phyloP scores from a whole-genome alignment of 148 eudicot species.

The Oxyria digyna region DNA sequence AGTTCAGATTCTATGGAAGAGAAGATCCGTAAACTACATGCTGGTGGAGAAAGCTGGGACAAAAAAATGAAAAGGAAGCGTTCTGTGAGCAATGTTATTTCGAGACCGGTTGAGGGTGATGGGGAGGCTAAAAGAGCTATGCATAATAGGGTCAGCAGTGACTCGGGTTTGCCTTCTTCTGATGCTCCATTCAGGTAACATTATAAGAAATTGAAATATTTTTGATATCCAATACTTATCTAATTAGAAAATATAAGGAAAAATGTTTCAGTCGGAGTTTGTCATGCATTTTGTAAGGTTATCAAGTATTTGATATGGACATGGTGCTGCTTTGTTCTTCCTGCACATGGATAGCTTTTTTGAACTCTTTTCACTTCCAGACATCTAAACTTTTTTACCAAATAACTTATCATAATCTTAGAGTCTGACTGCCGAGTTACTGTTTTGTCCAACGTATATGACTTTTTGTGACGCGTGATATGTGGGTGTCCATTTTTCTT shows the following conservation, averaged over 20 bases:
- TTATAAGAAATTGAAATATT: background rate
- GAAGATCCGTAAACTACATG: constrained; percentile 61
- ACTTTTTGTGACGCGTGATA: background rate
- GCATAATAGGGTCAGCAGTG: constrained; percentile 52
- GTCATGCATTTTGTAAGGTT: background rate
- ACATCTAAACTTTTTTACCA: background rate
- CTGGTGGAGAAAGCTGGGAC: constrained; percentile 95
- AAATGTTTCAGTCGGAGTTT: background rate
- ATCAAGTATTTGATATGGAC: background rate
- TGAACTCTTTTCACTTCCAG: background rate
- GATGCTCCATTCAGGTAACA: constrained; percentile 57
- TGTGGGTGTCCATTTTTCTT: background rate
- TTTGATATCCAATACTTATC: background rate
- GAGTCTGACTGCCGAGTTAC: background rate
- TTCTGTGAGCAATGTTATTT: constrained; percentile 48
- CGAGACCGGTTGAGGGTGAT: constrained; percentile 53
- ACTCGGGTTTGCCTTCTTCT: constrained; percentile 38
- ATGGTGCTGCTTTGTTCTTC: background rate
- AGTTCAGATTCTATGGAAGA: constrained; percentile 58
- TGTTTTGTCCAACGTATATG: background rate
- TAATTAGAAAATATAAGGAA: background rate
- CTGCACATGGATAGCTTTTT: background rate
- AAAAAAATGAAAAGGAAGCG: constrained; percentile 84
- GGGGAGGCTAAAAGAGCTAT: constrained; percentile 59
- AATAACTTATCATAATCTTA: background rate